Conservation (phyloP, 495 filamentous ascomycete species). For the Glonium stellatum region DNA sequence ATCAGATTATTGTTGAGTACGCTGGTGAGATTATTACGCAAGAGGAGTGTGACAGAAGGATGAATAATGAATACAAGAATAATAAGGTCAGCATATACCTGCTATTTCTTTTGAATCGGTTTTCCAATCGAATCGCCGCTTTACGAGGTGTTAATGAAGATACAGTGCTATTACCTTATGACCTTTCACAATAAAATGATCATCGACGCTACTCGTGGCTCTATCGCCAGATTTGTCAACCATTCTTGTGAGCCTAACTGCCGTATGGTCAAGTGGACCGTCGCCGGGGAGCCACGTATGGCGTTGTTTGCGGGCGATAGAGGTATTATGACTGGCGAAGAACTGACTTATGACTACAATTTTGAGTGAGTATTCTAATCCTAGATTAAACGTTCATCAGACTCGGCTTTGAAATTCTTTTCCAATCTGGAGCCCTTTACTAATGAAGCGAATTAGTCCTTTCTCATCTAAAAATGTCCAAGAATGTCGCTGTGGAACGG, state of each 20-base stretch:
- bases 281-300: slow-evolving; percentile 92
- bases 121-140: not conserved
- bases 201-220: slow-evolving; percentile 91
- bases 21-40: slow-evolving; percentile 95
- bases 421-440: not conserved
- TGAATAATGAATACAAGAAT: slow-evolving; percentile 86
- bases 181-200: slow-evolving; percentile 98
- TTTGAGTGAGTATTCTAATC: slow-evolving; percentile 56
- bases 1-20: slow-evolving; percentile 97
- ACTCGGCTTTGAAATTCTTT: no score
- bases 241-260: slow-evolving; percentile 98
- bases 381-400: no score
- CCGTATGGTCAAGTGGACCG: slow-evolving; percentile 93
- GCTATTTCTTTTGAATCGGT: slow-evolving; percentile 7
- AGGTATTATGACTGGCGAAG: slow-evolving; percentile 86
- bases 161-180: slow-evolving; percentile 89
- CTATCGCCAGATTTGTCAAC: slow-evolving; percentile 95
- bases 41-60: slow-evolving; percentile 82
- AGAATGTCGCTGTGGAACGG: slow-evolving; percentile 39
- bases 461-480: slow-evolving; percentile 39
- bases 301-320: slow-evolving; percentile 88
- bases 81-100: slow-evolving; percentile 59
- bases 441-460: slow-evolving; percentile 26
- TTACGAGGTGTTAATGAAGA: slow-evolving; percentile 1
- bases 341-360: slow-evolving; percentile 99